Evolutionary conservation across 2,329 filamentous ascomycete genomes (phyloP).

Genomic region (Xylariales sp.): DNA sequence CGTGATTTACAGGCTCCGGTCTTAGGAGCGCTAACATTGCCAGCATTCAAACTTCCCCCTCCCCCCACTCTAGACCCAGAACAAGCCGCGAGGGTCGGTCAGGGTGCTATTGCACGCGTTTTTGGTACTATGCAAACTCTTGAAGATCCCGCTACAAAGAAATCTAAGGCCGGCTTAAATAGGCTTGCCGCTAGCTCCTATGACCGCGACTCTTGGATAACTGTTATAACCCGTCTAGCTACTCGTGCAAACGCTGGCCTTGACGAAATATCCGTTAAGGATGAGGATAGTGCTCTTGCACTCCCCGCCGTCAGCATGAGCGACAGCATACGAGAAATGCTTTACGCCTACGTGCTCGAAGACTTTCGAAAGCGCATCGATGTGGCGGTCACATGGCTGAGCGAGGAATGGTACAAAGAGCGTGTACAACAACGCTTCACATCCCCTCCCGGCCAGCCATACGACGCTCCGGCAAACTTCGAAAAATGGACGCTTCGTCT

Average conservation of each 20-base stretch:
- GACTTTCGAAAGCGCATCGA: constrained; percentile 93
- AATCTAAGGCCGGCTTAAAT: constrained; percentile 79
- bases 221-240: constrained; percentile 84
- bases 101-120: constrained; percentile 79
- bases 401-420: constrained; percentile 98
- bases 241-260: constrained; percentile 81
- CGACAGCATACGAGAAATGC: constrained; percentile 79
- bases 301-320: constrained; percentile 58
- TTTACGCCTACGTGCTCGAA: constrained; percentile 89
- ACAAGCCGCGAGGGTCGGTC: constrained; percentile 78
- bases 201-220: constrained; percentile 91
- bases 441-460: constrained; percentile 54
- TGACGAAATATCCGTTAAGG: constrained; percentile 68
- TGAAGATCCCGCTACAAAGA: constrained; percentile 72
- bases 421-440: constrained; percentile 62
- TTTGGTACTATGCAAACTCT: constrained; percentile 81
- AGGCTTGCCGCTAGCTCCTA: constrained; percentile 85
- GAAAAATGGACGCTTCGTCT: constrained; percentile 82
- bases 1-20: constrained; percentile 57
- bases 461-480: constrained; percentile 73
- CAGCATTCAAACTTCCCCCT: constrained; percentile 81
- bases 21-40: constrained; percentile 71
- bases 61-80: constrained; percentile 79
- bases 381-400: constrained; percentile 91
- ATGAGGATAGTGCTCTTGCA: constrained; percentile 60